Base-by-base conservation (phyloP, 306 rosid genomes). In the Alnus rubra region DNA sequence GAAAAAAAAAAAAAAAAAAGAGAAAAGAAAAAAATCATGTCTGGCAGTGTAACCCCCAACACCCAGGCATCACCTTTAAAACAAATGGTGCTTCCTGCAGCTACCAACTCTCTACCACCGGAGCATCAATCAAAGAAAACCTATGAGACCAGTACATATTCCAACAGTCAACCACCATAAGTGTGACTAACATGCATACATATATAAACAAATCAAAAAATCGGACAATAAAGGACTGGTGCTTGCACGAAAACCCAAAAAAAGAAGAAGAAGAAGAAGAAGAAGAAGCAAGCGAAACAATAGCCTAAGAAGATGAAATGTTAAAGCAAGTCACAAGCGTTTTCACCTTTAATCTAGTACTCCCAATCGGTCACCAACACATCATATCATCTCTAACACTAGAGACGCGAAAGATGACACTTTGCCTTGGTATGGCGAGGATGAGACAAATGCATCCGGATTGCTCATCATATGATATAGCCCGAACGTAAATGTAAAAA, bases 101-200 rank as follows among this genome's bases (percentile, higher is more conserved):
- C 52, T 42, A 15, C 55, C 35, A 16, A 15, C 81, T 23, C 45
- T 51, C 12, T 63, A 77, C n/a, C 33, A 44, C 69, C 37, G 39
- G 23, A 51, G 45, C 80, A 52, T 7, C 73, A 30, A 7, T 47
- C 5, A 9, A 58, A 15, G 54, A 51, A 23, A 76, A 52, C 79
- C 35, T 19, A 4, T 9, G 6, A 73, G 45, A 78, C 67, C 49
- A 76, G 64, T 74, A 59, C 78, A 74, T 78, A 76, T 68, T 78
- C 82, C 49, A 76, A 64, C 71, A 81, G 75, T 56, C 55, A 62
- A 15, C 58, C 71, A 52, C 18, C 54, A 69, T 68, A 28, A 30
- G 10, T 23, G 45, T 56, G 3, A 19, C 31, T 19, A 39, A 48
- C 12, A 12, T 53, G 1, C 2, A 12, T 53, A 16, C 2, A 18